Evolutionary conservation across 2,329 filamentous ascomycete species (phyloP).

Genomic region (Penicillium sp.): DNA sequence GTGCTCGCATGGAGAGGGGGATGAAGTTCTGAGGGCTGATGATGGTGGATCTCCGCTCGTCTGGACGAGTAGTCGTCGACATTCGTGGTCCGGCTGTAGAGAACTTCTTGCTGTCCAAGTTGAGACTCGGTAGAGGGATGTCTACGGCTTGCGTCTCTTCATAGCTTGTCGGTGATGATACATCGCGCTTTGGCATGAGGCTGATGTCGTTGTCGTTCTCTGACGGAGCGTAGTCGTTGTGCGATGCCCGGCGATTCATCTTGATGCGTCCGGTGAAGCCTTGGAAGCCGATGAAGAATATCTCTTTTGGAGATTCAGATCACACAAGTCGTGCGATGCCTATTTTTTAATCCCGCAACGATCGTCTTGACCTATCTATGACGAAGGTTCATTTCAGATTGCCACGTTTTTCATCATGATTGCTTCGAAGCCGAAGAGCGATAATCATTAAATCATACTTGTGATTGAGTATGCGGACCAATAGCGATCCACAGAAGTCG

Average conservation of each 20-base stretch:
- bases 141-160: background rate
- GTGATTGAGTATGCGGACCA: background rate
- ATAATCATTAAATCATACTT: background rate
- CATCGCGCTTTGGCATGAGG: background rate
- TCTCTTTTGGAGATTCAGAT: too few species aligned
- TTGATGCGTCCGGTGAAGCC: background rate
- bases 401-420: slow-evolving; percentile 4
- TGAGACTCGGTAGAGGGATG: background rate
- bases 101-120: background rate
- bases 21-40: slow-evolving; percentile 34
- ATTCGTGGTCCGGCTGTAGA: slow-evolving; percentile 5
- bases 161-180: background rate
- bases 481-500: too few species aligned
- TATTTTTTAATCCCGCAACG: background rate
- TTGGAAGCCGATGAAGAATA: too few species aligned
- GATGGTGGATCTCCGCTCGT: slow-evolving; percentile 22
- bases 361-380: slow-evolving; percentile 1
- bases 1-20: slow-evolving; percentile 34
- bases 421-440: background rate
- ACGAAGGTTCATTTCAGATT: slow-evolving; percentile 14
- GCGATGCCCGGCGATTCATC: background rate
- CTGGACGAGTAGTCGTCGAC: background rate
- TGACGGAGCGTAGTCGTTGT: background rate
- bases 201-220: background rate
- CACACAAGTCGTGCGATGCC: too few species aligned